A percentile compares a stretch with the other conserved stretches of the same genome.
phyloP scores from a whole-genome alignment of 1,284 basidiomycete species.

The Leccinum fallax region DNA sequence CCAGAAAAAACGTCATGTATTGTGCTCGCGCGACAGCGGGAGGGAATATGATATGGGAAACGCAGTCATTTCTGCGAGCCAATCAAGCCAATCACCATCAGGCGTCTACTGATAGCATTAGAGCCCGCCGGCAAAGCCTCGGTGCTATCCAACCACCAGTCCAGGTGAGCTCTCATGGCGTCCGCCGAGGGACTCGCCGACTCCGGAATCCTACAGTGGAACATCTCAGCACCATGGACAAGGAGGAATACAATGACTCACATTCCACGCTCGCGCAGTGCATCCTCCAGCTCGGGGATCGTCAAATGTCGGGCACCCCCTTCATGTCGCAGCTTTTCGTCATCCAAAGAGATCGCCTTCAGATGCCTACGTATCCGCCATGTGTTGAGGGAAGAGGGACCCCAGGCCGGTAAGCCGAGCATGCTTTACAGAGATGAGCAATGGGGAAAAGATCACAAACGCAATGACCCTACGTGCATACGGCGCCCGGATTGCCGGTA shows the following conservation, averaged over 20 bases:
- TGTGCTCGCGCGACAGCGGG: background rate
- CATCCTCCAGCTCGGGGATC: conserved; percentile 55
- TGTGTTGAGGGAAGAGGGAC: conserved; percentile 51
- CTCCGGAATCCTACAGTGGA: conserved; percentile 28
- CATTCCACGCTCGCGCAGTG: conserved; percentile 75
- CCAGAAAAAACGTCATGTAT: conserved; percentile 3
- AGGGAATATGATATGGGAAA: background rate
- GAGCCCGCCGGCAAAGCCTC: conserved; percentile 35
- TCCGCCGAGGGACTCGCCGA: conserved; percentile 39
- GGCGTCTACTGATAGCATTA: conserved; percentile 44
- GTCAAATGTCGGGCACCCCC: conserved; percentile 48
- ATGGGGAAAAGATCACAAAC: background rate
- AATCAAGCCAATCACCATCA: conserved; percentile 41
- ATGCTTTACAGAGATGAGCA: conserved; percentile 41
- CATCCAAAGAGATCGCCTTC: conserved; percentile 56
- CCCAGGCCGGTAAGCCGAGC: conserved; percentile 60
- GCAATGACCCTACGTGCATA: conserved; percentile 41
- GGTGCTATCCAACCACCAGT: conserved; percentile 59
- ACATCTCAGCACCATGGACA: background rate
- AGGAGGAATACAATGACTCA: conserved; percentile 38
- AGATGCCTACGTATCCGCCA: conserved; percentile 62
- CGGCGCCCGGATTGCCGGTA: conserved; percentile 33
- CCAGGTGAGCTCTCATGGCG: conserved; percentile 49
- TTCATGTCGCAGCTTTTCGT: conserved; percentile 57
- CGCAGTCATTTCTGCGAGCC: conserved; percentile 30